Percentiles rank a stretch among this genome's conserved stretches.
phyloP scores from a whole-genome alignment of 306 rosid genomes.

The Cicer chorassanicum region DNA sequence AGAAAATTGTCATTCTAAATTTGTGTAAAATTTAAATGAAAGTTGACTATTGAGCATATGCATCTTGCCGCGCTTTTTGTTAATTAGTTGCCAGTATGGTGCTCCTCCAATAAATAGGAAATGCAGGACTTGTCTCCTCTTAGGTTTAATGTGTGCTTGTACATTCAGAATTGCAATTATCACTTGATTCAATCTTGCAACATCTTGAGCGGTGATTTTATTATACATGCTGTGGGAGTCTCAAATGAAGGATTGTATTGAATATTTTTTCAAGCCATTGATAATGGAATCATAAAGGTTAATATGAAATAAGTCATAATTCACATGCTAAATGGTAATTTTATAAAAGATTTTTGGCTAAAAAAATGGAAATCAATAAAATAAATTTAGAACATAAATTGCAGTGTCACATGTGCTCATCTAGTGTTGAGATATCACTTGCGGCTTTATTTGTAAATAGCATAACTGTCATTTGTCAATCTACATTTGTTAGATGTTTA shows the following conservation, averaged over 20 bases:
- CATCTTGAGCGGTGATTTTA: constrained; percentile 4
- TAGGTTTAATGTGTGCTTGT: constrained; percentile 20
- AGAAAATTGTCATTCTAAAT: background rate
- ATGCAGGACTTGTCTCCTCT: background rate
- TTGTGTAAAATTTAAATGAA: constrained; percentile 10
- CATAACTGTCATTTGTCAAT: constrained; percentile 25
- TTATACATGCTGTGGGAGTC: background rate
- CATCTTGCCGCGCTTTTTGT: background rate
- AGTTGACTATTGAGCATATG: background rate
- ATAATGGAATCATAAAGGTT: constrained; percentile 24
- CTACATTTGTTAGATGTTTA: constrained; percentile 35
- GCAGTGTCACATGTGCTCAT: constrained; percentile 22
- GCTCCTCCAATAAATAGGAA: background rate
- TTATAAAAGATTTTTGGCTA: constrained; percentile 3
- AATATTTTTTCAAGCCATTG: background rate
- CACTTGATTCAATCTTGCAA: background rate
- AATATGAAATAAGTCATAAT: constrained; percentile 4
- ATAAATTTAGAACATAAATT: constrained; percentile 24
- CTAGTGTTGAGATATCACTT: constrained; percentile 35
- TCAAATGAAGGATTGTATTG: background rate
- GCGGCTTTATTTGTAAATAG: constrained; percentile 31
- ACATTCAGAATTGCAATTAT: constrained; percentile 1
- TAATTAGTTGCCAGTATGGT: background rate
- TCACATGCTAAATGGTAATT: constrained; percentile 10
- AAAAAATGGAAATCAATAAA: constrained; percentile 9